phyloP scores from a whole-genome alignment of 305 asterid genomes.

The Rubia tinctorum region DNA sequence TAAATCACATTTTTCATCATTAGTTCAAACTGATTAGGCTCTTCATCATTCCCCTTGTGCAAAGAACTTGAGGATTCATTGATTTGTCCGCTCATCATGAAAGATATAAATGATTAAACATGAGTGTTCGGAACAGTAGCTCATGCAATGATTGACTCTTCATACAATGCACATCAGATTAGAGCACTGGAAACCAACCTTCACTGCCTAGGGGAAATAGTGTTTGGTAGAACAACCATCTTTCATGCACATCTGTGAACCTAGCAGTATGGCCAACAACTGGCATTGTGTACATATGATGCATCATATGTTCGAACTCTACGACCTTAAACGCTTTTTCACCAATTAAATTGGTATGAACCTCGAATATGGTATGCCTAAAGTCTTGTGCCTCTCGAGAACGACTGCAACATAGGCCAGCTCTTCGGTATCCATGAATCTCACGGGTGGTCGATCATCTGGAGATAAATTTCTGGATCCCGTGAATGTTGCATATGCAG shows the following conservation, averaged over 20 bases:
- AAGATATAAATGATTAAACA: too few relatives aligned
- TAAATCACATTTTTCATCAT: too few relatives aligned
- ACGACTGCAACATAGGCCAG: conserved; percentile 87
- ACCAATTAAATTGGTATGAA: conserved; percentile 88
- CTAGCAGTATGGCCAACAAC: conserved; percentile 75
- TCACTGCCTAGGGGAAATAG: conserved; percentile 89
- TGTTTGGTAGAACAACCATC: conserved; percentile 74
- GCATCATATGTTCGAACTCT: conserved; percentile 90
- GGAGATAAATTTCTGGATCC: conserved; percentile 96
- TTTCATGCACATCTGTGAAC: conserved; percentile 55
- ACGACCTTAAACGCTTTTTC: conserved; percentile 85
- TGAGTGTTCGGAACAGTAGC: too few relatives aligned
- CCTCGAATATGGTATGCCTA: conserved; percentile 86
- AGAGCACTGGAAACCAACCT: conserved; percentile 61
- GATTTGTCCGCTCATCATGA: too few relatives aligned
- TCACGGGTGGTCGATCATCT: conserved; percentile 86
- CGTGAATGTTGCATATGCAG: conserved; percentile 91
- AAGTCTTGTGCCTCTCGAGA: conserved; percentile 96
- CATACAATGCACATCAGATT: conserved; percentile 64
- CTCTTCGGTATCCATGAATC: conserved; percentile 93
- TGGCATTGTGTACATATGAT: conserved; percentile 87
- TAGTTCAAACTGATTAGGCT: too few relatives aligned
- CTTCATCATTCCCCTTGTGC: too few relatives aligned
- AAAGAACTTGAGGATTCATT: too few relatives aligned
- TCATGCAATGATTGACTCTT: too few relatives aligned